These are phyloP conservation scores for Mrakia frigida DNA, from an alignment of 768 basidiomycete species.

Conservation along the genomic window DNA sequence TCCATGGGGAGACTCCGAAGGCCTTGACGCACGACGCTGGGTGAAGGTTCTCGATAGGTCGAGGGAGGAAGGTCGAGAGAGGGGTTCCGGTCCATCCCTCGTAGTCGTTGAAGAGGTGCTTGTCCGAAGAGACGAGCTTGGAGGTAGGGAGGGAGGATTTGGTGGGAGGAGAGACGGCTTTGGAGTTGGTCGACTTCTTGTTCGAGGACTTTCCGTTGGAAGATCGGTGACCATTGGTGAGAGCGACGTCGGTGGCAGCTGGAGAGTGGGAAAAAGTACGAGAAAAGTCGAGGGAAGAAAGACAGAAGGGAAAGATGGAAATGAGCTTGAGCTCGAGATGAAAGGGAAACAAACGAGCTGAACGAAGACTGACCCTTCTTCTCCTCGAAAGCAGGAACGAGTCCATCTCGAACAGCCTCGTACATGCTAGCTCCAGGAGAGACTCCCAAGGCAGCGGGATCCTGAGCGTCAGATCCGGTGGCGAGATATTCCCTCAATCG, in stretches of 20 bases:
- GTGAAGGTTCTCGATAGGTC: constrained; percentile 36
- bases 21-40: constrained; percentile 42
- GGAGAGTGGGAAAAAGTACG: not conserved
- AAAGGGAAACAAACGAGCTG: too few relatives aligned
- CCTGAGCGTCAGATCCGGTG: constrained; percentile 57
- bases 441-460: constrained; percentile 39
- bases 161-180: not conserved
- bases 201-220: constrained; percentile 20
- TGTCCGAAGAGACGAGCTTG: constrained; percentile 17
- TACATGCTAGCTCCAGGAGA: constrained; percentile 42
- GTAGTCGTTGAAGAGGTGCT: constrained; percentile 41
- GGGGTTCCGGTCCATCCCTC: constrained; percentile 34
- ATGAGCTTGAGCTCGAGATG: not conserved
- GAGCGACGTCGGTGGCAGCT: not conserved
- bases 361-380: constrained; percentile 35
- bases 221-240: constrained; percentile 13
- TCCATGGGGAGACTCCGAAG: constrained; percentile 47
- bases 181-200: not conserved
- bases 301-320: not conserved
- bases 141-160: not conserved
- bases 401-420: constrained; percentile 45
- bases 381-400: constrained; percentile 35
- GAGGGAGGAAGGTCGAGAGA: constrained; percentile 34
- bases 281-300: too few relatives aligned
- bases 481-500: constrained; percentile 58